Percentiles rank a stretch among this genome's conserved stretches.
Evolutionary conservation across 1,284 basidiomycete species (phyloP).

Genomic region (Fomitiporia mediterranea): DNA sequence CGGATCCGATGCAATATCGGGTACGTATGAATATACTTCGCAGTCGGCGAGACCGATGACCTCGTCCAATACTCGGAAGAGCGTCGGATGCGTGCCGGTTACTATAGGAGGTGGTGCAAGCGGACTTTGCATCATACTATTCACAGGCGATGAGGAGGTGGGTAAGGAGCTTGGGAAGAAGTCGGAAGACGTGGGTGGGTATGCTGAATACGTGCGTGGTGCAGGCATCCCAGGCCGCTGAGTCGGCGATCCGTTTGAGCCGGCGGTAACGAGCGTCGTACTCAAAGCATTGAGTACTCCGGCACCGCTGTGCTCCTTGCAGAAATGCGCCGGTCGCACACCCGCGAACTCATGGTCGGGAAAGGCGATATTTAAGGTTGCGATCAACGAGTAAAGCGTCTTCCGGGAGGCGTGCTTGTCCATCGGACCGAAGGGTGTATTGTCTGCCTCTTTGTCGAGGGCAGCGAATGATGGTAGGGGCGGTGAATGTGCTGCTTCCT

Average conservation of each 20-base stretch:
- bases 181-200: constrained; percentile 66
- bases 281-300: constrained; percentile 77
- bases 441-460: constrained; percentile 61
- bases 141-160: constrained; percentile 62
- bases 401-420: constrained; percentile 76
- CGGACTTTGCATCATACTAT: constrained; percentile 54
- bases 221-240: constrained; percentile 58
- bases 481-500: constrained; percentile 68
- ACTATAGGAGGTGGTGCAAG: constrained; percentile 52
- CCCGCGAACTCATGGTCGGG: constrained; percentile 97
- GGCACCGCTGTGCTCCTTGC: constrained; percentile 74
- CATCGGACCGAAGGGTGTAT: constrained; percentile 76
- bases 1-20: constrained; percentile 93
- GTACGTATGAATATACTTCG: constrained; percentile 93
- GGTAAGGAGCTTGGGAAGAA: constrained; percentile 71
- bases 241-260: constrained; percentile 1
- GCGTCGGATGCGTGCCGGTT: constrained; percentile 66
- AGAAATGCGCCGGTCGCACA: constrained; percentile 89
- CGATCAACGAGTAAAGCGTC: constrained; percentile 91
- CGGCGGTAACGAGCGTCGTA: constrained; percentile 66
- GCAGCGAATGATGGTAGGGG: constrained; percentile 66
- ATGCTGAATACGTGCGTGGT: constrained; percentile 75
- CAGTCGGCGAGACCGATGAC: constrained; percentile 89
- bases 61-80: constrained; percentile 86
- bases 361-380: constrained; percentile 95